Conservation (phyloP, 805 yeast species). For the Yarrowia alimentaria region DNA sequence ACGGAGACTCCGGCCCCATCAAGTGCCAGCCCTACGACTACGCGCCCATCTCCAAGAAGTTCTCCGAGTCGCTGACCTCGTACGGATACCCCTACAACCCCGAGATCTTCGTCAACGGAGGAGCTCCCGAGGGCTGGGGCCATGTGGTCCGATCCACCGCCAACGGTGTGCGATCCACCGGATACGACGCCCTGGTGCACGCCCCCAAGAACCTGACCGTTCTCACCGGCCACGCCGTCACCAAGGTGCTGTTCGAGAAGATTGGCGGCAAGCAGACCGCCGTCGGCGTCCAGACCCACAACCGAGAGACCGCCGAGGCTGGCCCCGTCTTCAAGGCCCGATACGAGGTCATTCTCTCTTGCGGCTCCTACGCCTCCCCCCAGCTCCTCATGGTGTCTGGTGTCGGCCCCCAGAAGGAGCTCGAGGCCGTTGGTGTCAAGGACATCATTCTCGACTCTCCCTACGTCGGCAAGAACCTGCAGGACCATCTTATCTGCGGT, state of each 20-base stretch:
- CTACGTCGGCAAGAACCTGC: constrained; percentile 40
- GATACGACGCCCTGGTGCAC: constrained; percentile 26
- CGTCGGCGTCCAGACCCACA: constrained; percentile 26
- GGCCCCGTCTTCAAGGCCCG: constrained; percentile 34
- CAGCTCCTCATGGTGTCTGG: constrained; percentile 40
- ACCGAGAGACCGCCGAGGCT: constrained; percentile 26
- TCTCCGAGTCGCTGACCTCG: constrained; percentile 26
- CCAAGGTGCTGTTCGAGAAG: constrained; percentile 27
- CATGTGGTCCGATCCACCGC: constrained; percentile 26
- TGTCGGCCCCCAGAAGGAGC: constrained; percentile 38
- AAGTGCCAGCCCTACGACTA: constrained; percentile 27
- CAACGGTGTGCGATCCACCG: constrained; percentile 26
- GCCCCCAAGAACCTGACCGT: constrained; percentile 28
- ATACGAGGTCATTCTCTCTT: constrained; percentile 37
- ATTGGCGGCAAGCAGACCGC: constrained; percentile 26
- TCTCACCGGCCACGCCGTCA: constrained; percentile 25
- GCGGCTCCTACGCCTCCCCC: constrained; percentile 41
- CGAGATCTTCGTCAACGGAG: constrained; percentile 28
- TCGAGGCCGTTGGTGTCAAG: constrained; percentile 36
- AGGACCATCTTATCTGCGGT: constrained; percentile 38
- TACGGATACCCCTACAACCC: constrained; percentile 27
- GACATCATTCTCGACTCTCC: constrained; percentile 36
- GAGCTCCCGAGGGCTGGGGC: constrained; percentile 28
- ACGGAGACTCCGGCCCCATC: constrained; percentile 28
- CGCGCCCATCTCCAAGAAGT: constrained; percentile 27